Evolutionary conservation across 1,139 yeast species (phyloP), one percentile per base, ranked within the genome.

Genomic region (Scheffersomyces illinoinensis): DNA sequence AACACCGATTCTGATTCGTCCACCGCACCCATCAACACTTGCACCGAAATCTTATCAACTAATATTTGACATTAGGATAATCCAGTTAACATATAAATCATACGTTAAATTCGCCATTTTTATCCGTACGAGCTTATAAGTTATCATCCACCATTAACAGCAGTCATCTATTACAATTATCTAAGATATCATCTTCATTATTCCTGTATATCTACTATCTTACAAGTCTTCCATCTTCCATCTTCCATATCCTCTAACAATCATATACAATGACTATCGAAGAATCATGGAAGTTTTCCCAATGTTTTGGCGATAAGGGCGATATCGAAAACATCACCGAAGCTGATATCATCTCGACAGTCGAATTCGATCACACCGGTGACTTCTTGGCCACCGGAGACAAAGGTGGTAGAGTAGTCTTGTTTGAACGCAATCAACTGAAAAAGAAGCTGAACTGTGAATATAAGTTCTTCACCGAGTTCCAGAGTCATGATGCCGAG

Each of bases 401-500:
- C 77, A 89, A 95, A 71, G 99, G 99, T 56, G 99, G 99, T 26
- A 85, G 99, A 66, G 98, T 96, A 51, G 99, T 96, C 17, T 78
- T 96, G 59, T 96, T 96, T 76, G 98, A 95, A 75, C 85, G 98
- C 67, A 93, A 92, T 73, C 89, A 88, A 66, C 76, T 80, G 62
- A 90, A 90, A 71, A 87, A 88, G 72, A 89, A 89, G 62, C 75
- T 70, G 57, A 73, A 71, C 61, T 95, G 98, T 74, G 99, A 96
- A 74, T 96, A 96, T 77, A 87, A 92, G 70, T 96, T 96, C 76
- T 90, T 91, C 72, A 95, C 99, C 26, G 99, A 96, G 75, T 96
- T 96, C 74, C 99, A 96, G 79, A 87, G 95, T 71, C 99, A 96
- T 76, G 99, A 96, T 74, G 98, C 99, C 10, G 99, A 96, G 76